These are phyloP conservation scores for Olyra latifolia DNA, from an alignment of 176 grass and related monocot genomes.

Conservation along the genomic window DNA sequence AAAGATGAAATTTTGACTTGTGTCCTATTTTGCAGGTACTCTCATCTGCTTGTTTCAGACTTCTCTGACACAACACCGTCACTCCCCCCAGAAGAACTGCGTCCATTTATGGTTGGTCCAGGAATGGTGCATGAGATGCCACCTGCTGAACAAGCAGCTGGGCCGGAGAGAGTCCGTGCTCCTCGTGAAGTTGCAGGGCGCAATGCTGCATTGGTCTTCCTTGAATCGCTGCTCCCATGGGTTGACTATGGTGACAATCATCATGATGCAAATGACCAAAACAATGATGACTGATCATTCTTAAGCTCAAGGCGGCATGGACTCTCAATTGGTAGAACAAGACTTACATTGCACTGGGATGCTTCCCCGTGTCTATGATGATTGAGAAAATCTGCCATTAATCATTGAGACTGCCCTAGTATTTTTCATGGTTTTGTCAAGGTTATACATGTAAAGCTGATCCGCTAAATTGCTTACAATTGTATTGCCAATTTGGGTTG, in stretches of 20 bases:
- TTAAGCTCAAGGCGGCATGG: neutral
- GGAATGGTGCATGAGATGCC: constrained; percentile 69
- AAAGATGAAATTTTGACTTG: constrained; percentile 22
- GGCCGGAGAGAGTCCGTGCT: constrained; percentile 47
- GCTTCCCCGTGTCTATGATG: neutral
- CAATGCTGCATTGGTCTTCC: constrained; percentile 69
- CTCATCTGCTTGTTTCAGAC: constrained; percentile 93
- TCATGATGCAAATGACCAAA: constrained; percentile 39
- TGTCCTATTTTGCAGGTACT: constrained; percentile 68
- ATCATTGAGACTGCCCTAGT: constrained; percentile 19
- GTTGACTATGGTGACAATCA: constrained; percentile 63
- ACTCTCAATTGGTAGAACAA: neutral
- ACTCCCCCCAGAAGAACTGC: constrained; percentile 86
- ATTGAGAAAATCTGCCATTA: constrained; percentile 12
- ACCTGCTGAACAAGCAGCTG: constrained; percentile 47
- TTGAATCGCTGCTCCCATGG: constrained; percentile 96
- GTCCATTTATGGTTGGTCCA: constrained; percentile 80
- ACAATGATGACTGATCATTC: constrained; percentile 33
- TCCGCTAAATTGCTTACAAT: neutral
- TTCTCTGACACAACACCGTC: constrained; percentile 87
- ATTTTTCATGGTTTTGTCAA: constrained; percentile 22
- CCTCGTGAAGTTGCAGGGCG: constrained; percentile 75
- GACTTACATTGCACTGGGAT: neutral
- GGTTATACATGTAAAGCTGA: constrained; percentile 31
- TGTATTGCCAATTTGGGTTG: constrained; percentile 14